Base-by-base conservation (phyloP, 768 basidiomycete genomes). In the Piloderma croceum region DNA sequence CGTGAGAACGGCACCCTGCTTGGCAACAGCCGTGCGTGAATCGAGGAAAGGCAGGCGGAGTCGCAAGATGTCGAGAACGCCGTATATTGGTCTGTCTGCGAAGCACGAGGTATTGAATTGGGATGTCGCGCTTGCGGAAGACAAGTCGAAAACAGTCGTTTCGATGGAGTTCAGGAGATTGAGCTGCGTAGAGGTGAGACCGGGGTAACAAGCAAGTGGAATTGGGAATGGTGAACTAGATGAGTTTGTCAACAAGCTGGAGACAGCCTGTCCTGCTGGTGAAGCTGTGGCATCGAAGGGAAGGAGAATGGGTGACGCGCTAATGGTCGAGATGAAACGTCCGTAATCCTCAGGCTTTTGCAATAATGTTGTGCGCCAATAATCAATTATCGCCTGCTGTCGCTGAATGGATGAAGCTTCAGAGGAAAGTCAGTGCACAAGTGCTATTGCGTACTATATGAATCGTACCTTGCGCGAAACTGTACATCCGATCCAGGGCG, bases 171-270 rank as follows among this genome's bases (percentile, higher is more conserved):
- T 69, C 36, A 81, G 56, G 38, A 59, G 54, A 22, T 70, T 52
- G 24, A 69, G 45, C 45, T 74, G 68, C 10, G 60, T 43, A 10
- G 58, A 36, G 21, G 54, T 56, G 9, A 82, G 59, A 19, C 64
- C 61, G n/a, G 82, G 79, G 51, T 76, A 80, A 51, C 81, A 84
- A 10, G 71, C 66, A 1, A 79, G 53, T 0, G 81, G 77, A 9
- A 77, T 73, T 7, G 81, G 79, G 50, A 82, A 81, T 10, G 66
- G 54, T 3, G 60, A 46, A 12, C 65, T 53, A 5, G 69, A 46
- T 11, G 72, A 65, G 42, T 60, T 60, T 4, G 62, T 59, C 36
- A 81, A 59, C 13, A 78, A 51, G 21, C 59, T 57, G 12, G 62
- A 53, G 23, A 79, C 52, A 7, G 64, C 39, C 5, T 43, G 48